These are phyloP conservation scores for Beauveria sp. DNA, from an alignment of 2,329 filamentous ascomycete species.

Conservation along the genomic window DNA sequence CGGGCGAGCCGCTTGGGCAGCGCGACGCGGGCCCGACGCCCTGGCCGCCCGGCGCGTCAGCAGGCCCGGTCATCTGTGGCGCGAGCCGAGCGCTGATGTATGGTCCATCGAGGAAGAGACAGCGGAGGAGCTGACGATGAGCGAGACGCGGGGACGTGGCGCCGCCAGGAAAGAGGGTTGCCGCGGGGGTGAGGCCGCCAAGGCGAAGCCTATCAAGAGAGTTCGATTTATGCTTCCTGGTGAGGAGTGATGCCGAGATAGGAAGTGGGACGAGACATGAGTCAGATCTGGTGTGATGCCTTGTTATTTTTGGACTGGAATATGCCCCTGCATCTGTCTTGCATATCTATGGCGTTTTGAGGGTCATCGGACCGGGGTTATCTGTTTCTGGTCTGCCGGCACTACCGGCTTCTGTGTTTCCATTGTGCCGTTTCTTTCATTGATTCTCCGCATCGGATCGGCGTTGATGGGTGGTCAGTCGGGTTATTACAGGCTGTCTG, in stretches of 20 bases:
- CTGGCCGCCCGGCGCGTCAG: constrained; percentile 19
- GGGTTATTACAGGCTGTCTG: not conserved
- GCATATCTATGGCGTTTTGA: constrained; percentile 1
- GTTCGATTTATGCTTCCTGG: constrained; percentile 47
- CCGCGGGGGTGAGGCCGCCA: constrained; percentile 13
- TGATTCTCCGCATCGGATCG: not conserved
- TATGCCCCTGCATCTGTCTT: not conserved
- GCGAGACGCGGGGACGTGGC: constrained; percentile 30
- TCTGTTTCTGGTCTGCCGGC: not conserved
- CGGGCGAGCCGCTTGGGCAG: constrained; percentile 14
- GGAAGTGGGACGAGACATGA: not conserved
- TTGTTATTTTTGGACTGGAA: not conserved
- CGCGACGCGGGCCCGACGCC: constrained; percentile 4
- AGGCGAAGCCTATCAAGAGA: constrained; percentile 45
- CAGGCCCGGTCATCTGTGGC: constrained; percentile 39
- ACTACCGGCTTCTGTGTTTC: not conserved
- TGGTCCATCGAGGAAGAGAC: constrained; percentile 54
- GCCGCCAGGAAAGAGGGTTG: constrained; percentile 22
- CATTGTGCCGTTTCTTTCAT: not conserved
- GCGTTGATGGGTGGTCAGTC: not conserved
- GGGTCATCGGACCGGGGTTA: not conserved
- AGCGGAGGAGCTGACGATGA: constrained; percentile 42
- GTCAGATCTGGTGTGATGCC: not conserved
- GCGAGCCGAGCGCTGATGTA: constrained; percentile 51
- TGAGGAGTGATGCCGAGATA: constrained; percentile 20